phyloP scores from a whole-genome alignment of 352 stramenopile species.

The Peronospora tabacina region DNA sequence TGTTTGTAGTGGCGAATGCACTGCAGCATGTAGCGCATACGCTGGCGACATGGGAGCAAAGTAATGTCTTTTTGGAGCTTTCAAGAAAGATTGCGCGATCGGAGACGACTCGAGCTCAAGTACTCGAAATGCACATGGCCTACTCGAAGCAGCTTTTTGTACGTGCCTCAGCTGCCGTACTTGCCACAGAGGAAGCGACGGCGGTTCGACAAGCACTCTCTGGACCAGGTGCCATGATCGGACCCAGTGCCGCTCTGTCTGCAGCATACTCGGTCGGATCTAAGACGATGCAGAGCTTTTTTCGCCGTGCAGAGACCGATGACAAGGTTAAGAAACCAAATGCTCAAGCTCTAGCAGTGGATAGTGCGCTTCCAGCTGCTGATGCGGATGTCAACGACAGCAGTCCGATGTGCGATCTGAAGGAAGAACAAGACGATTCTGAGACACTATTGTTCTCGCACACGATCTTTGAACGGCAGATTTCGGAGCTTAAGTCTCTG shows the following conservation, averaged over 20 bases:
- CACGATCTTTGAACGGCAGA: slow-evolving; percentile 66
- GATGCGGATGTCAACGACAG: slow-evolving; percentile 9
- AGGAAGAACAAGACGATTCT: slow-evolving; percentile 31
- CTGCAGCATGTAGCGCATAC: slow-evolving; percentile 33
- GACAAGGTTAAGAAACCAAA: slow-evolving; percentile 10
- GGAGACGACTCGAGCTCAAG: slow-evolving; percentile 41
- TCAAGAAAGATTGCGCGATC: slow-evolving; percentile 49
- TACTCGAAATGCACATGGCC: slow-evolving; percentile 56
- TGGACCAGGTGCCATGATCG: slow-evolving; percentile 62
- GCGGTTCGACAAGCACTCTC: slow-evolving; percentile 60
- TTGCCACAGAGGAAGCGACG: slow-evolving; percentile 57
- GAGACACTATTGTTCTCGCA: slow-evolving; percentile 54
- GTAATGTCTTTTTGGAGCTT: slow-evolving; percentile 58
- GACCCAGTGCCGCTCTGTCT: slow-evolving; percentile 54
- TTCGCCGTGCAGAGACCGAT: slow-evolving; percentile 30
- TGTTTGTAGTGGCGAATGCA: slow-evolving; percentile 49
- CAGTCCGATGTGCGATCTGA: slow-evolving; percentile 6
- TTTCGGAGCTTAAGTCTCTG: slow-evolving; percentile 37
- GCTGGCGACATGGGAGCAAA: slow-evolving; percentile 58
- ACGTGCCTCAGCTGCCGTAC: slow-evolving; percentile 45
- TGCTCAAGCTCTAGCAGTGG: slow-evolving; percentile 1
- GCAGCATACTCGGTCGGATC: slow-evolving; percentile 69
- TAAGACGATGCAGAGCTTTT: slow-evolving; percentile 65
- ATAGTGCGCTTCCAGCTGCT: slow-evolving; percentile 13
- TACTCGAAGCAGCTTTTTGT: slow-evolving; percentile 45